These are phyloP conservation scores for Kwoniella shivajii DNA, from an alignment of 1,284 basidiomycete species.

Conservation along the genomic window DNA sequence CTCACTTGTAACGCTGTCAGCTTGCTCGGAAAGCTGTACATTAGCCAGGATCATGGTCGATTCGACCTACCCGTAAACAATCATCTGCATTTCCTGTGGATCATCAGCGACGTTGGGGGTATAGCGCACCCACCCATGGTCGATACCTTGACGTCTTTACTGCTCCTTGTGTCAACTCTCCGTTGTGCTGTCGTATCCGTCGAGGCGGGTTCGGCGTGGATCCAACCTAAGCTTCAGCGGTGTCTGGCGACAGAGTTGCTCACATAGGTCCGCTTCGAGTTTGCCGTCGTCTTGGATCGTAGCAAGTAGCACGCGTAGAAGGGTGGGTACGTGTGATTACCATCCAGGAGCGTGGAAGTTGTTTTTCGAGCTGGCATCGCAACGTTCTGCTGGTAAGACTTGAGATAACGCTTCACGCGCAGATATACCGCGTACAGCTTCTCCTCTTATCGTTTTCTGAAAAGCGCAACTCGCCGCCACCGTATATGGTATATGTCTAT, in stretches of 20 bases:
- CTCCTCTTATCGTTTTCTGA: no score
- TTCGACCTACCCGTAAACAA: constrained; percentile 64
- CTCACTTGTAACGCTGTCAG: constrained; percentile 67
- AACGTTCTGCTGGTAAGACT: no score
- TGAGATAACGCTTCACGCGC: no score
- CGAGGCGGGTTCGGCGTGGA: constrained; percentile 79
- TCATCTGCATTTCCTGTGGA: constrained; percentile 69
- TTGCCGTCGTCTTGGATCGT: constrained; percentile 64
- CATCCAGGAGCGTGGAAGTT: constrained; percentile 53
- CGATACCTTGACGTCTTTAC: constrained; percentile 68
- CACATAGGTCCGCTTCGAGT: constrained; percentile 63
- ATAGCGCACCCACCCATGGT: constrained; percentile 70
- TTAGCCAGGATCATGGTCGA: constrained; percentile 5
- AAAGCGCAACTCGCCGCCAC: no score
- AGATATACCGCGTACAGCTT: no score
- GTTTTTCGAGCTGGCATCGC: no score
- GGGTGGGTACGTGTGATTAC: constrained; percentile 66
- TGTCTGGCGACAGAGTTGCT: neutral
- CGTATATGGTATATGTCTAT: no score
- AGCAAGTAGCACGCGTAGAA: constrained; percentile 91
- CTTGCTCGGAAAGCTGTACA: constrained; percentile 74
- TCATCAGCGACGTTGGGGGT: neutral
- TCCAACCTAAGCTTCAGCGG: constrained; percentile 67
- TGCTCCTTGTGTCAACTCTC: constrained; percentile 73
- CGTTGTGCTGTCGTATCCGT: constrained; percentile 83